A percentile compares a stretch with the other conserved stretches of the same genome.
phyloP scores from a whole-genome alignment of 1,139 yeast species.

The Suhomyces maxii region DNA sequence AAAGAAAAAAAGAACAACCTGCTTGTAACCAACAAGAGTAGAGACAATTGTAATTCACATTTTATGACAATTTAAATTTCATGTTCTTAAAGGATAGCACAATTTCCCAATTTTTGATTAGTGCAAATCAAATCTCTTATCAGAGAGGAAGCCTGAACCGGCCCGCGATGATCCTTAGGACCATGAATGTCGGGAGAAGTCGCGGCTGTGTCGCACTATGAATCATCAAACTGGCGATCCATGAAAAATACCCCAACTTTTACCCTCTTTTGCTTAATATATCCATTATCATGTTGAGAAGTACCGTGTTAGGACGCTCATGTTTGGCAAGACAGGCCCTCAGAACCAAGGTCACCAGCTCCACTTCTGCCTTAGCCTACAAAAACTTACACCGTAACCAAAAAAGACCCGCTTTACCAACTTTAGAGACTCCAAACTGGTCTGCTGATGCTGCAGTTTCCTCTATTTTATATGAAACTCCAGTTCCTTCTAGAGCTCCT shows the following conservation, averaged over 20 bases:
- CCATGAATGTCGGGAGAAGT: constrained; percentile 7
- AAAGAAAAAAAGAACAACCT: too few relatives aligned
- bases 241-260: constrained; percentile 10
- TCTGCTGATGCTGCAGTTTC: constrained; percentile 95
- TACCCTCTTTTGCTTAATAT: background rate
- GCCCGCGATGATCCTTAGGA: constrained; percentile 6
- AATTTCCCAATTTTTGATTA: too few relatives aligned
- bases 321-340: constrained; percentile 12
- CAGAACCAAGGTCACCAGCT: constrained; percentile 45
- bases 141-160: constrained; percentile 5
- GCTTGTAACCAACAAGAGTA: too few relatives aligned
- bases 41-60: too few relatives aligned
- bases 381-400: constrained; percentile 86
- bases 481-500: constrained; percentile 68
- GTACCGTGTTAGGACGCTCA: constrained; percentile 5
- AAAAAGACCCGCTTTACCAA: constrained; percentile 88
- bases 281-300: constrained; percentile 7
- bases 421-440: constrained; percentile 94
- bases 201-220: constrained; percentile 8
- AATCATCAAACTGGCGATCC: constrained; percentile 8
- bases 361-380: constrained; percentile 95
- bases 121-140: too few relatives aligned
- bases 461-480: constrained; percentile 92
- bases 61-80: too few relatives aligned
- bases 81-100: too few relatives aligned